Conservation (phyloP, 2,329 filamentous ascomycete genomes). For the Alternaria ethzedia region DNA sequence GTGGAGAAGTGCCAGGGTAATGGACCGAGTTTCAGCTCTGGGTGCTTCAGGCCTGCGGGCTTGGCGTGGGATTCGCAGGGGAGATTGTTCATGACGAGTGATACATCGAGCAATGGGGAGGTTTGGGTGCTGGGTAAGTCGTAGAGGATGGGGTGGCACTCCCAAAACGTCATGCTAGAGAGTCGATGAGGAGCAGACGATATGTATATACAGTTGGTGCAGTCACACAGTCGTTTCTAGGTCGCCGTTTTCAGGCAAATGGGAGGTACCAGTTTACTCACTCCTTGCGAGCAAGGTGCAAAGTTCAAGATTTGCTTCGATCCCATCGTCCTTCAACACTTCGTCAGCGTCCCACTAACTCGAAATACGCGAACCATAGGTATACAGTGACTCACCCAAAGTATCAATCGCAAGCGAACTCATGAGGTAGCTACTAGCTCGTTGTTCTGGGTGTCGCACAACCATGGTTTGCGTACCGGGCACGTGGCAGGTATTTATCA, state of each 20-base stretch:
- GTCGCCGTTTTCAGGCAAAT: background rate
- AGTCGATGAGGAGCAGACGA: background rate
- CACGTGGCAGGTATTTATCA: background rate
- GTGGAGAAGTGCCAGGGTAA: conserved; percentile 58
- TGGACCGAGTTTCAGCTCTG: conserved; percentile 36
- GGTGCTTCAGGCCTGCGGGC: conserved; percentile 68
- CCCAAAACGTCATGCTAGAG: background rate
- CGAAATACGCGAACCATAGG: background rate
- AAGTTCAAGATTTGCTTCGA: background rate
- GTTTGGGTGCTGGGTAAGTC: conserved; percentile 40
- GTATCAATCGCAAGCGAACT: background rate
- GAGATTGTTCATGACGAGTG: conserved; percentile 63
- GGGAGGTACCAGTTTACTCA: background rate
- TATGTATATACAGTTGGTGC: background rate
- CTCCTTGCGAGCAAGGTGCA: background rate
- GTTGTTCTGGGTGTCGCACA: background rate
- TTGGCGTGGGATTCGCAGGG: conserved; percentile 57
- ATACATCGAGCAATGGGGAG: conserved; percentile 36
- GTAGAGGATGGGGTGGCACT: conserved; percentile 14
- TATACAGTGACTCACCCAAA: background rate
- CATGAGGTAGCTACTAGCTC: background rate
- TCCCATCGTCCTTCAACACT: background rate
- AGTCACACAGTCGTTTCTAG: background rate
- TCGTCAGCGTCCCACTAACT: background rate
- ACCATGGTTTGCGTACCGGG: background rate